Conservation (phyloP, 305 asterid species). For the Fraxinus ornus region DNA sequence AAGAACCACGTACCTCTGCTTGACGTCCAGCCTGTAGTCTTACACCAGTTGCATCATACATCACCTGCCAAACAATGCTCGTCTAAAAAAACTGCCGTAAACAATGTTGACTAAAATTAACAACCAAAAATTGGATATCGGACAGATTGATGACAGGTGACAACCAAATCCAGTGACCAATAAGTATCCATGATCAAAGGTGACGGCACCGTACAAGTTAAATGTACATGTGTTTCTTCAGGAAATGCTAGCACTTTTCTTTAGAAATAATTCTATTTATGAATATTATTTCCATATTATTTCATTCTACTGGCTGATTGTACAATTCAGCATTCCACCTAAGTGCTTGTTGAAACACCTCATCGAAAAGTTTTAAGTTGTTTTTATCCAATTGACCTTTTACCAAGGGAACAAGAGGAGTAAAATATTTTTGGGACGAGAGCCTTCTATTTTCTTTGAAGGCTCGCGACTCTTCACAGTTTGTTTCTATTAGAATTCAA, state of each 20-base stretch:
- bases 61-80: conserved; percentile 59
- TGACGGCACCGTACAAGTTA: neutral
- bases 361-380: neutral
- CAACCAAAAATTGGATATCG: neutral
- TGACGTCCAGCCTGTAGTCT: conserved; percentile 98
- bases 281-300: neutral
- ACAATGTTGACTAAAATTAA: neutral
- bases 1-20: conserved; percentile 73
- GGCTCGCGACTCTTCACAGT: neutral
- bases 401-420: neutral
- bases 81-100: neutral
- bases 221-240: neutral
- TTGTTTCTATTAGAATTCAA: neutral
- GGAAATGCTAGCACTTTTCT: neutral
- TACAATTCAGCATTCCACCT: neutral
- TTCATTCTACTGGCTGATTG: neutral
- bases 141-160: neutral
- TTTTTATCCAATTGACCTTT: neutral
- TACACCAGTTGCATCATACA: conserved; percentile 98
- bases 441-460: neutral
- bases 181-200: neutral
- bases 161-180: neutral
- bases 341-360: neutral
- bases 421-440: neutral
- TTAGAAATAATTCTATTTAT: neutral